These are phyloP conservation scores for Umbelopsis sp. DNA, from an alignment of 192 early-diverging fungal species.

Conservation along the genomic window DNA sequence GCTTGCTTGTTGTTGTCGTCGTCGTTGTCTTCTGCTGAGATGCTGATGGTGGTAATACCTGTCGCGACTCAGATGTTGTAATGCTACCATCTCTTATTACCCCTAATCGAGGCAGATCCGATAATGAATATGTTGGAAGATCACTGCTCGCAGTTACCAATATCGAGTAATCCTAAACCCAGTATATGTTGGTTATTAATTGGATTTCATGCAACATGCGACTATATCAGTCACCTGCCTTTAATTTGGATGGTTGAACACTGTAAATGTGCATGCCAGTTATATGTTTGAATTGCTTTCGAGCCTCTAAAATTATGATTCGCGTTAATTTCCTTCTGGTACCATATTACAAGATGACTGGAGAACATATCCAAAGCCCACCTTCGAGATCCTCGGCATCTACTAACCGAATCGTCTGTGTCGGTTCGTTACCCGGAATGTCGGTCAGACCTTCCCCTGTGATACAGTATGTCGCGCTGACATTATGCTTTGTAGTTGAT, in stretches of 20 bases:
- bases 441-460: background rate
- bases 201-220: background rate
- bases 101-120: background rate
- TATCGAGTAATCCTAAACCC: background rate
- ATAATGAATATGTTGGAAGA: background rate
- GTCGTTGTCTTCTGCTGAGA: background rate
- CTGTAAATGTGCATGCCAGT: background rate
- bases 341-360: background rate
- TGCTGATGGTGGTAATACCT: background rate
- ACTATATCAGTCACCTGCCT: background rate
- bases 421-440: background rate
- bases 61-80: background rate
- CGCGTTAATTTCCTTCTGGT: background rate
- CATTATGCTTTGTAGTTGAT: background rate
- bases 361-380: background rate
- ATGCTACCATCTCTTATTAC: background rate
- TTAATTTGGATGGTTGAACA: slow-evolving; percentile 1
- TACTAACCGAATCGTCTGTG: background rate
- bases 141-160: background rate
- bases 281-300: background rate
- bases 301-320: background rate
- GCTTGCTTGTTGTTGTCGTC: background rate
- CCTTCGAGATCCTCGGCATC: slow-evolving; percentile 12
- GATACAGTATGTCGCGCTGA: background rate
- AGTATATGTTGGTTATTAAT: background rate